Base-by-base conservation (phyloP, 495 filamentous ascomycete genomes). In the Bombardia bombarda region DNA sequence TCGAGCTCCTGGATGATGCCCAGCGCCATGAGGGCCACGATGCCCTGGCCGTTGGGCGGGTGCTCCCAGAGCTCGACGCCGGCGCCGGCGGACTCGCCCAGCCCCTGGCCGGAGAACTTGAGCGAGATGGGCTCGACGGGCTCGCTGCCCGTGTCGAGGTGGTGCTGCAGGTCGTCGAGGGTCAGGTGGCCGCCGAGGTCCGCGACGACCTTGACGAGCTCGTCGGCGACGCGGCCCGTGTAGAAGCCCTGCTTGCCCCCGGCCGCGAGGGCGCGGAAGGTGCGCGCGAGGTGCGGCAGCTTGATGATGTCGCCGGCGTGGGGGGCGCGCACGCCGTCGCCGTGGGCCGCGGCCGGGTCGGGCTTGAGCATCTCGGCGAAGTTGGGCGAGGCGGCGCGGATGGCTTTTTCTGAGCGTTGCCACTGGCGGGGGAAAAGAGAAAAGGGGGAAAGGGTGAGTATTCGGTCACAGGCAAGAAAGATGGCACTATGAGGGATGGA, bases 1-100 rank as follows among this genome's bases (percentile, higher is more conserved):
- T 94, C 86, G 4, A 98, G 74, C 52, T 85, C 77, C 55, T 94
- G 80, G 33, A 98, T 68, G 47, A 97, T 90, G 2, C 93, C 92
- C 0, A 98, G 70, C 1, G 92, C 83, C 79, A 97, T 93, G 30
- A 97, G 72, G 4, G 92, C 93, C 0, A 97, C 88, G 47, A 98
- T 84, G 9, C 92, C 92, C 62, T 98, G 92, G 0, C 93, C 90
- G 65, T 96, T 97, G n/a, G 92, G 92, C 30, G 92, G 87, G 63
- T 95, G 90, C 50, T 98, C 92, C 90, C 90, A 97, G 2, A 98
- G 58, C 52, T 92, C 80, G 16, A 95, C 32, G 26, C 59, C 53
- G 24, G 34, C 46, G 28, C 16, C 43, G 21, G 25, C 19, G 19
- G 40, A 19, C n/a, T n/a, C n/a, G n/a, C n/a, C n/a, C 8, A 17